These are phyloP conservation scores for Quercus ilex DNA, from an alignment of 306 rosid species.

Conservation along the genomic window DNA sequence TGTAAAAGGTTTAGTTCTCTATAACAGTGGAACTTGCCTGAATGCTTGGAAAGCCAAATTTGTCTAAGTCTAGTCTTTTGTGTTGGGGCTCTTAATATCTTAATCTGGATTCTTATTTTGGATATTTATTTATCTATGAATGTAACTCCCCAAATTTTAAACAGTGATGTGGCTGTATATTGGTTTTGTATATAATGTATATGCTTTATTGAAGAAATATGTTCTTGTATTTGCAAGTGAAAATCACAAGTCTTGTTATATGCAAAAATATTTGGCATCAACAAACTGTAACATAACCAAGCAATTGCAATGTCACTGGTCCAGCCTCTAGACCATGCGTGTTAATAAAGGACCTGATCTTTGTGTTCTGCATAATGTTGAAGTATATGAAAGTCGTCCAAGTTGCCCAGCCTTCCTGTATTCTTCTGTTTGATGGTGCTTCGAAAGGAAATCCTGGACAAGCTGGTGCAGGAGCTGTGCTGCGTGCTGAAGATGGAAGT, in stretches of 20 bases:
- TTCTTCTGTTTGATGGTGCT: constrained; percentile 80
- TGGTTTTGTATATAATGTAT: not conserved
- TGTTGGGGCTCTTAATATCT: not conserved
- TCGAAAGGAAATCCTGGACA: constrained; percentile 94
- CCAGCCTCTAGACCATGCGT: not conserved
- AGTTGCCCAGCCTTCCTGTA: constrained; percentile 57
- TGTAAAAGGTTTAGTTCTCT: not conserved
- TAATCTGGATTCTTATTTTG: not conserved
- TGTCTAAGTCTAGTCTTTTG: not conserved
- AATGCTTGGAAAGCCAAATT: not conserved
- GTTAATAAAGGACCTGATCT: not conserved
- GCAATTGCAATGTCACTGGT: not conserved
- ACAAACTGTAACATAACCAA: not conserved
- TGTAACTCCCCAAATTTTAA: not conserved
- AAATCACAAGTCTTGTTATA: not conserved
- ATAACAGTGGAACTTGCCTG: not conserved
- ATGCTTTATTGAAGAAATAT: not conserved
- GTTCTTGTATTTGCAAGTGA: not conserved
- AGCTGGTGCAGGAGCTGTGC: constrained; percentile 89
- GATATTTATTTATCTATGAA: not conserved
- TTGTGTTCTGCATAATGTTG: not conserved
- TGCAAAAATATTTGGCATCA: not conserved
- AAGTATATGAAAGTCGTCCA: not conserved
- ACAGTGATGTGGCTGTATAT: not conserved
- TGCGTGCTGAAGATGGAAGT: constrained; percentile 71